phyloP scores from a whole-genome alignment of 176 grass and related monocot genomes.

The bread wheat (Triticum aestivum) region IWGSC_CS_RefSeq_v2.1 NC_057802.1:20350262-20350761 shows the following conservation, averaged over 20 bases:
- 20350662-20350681: neutral
- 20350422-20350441: neutral
- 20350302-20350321: neutral
- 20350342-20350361: neutral
- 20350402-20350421: neutral
- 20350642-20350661: neutral
- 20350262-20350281: neutral
- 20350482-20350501: neutral
- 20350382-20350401: neutral
- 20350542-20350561: neutral
- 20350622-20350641: neutral
- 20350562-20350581: no score
- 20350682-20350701: neutral
- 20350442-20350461: slow-evolving; percentile 10
- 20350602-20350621: neutral
- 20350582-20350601: neutral
- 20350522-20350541: neutral
- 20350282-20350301: slow-evolving; percentile 16
- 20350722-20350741: neutral
- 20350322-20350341: neutral
- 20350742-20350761: neutral
- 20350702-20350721: neutral
- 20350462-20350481: neutral
- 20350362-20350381: neutral
- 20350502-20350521: neutral